Percentiles rank a stretch among this genome's conserved stretches.
phyloP scores from a whole-genome alignment of 2,329 filamentous ascomycete genomes.

The Aspergillus candidus region DNA sequence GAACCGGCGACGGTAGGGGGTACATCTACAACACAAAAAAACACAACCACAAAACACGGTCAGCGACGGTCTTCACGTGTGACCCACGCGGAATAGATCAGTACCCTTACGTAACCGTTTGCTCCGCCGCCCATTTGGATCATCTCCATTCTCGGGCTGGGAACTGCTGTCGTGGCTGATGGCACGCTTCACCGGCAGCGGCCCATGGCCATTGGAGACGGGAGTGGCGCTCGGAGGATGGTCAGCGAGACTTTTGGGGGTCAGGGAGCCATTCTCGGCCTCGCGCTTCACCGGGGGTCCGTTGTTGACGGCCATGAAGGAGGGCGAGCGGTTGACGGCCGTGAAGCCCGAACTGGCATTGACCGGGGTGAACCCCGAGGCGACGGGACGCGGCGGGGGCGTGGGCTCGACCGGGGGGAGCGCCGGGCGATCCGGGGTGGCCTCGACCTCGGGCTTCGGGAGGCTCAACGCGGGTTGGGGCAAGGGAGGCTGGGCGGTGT shows the following conservation, averaged over 20 bases:
- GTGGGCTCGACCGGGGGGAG: conserved; percentile 32
- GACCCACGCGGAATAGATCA: conserved; percentile 1
- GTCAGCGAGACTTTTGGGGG: conserved; percentile 59
- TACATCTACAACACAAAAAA: conserved; percentile 32
- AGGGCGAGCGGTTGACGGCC: conserved; percentile 50
- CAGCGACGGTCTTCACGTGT: too few relatives aligned
- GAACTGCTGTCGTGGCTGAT: conserved; percentile 54
- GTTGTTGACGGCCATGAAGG: conserved; percentile 39
- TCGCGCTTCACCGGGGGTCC: conserved; percentile 45
- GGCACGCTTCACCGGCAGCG: conserved; percentile 68
- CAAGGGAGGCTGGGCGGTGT: conserved; percentile 42
- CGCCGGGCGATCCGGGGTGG: conserved; percentile 28
- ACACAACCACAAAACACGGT: not conserved
- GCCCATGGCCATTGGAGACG: conserved; percentile 45
- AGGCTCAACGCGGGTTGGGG: conserved; percentile 63
- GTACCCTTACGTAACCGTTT: conserved; percentile 86
- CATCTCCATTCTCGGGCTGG: conserved; percentile 48
- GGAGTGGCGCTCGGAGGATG: conserved; percentile 55
- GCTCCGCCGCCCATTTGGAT: conserved; percentile 70
- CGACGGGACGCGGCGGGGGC: conserved; percentile 31
- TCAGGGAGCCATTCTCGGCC: conserved; percentile 52
- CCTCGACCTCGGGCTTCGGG: conserved; percentile 37
- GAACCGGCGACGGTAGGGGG: conserved; percentile 82
- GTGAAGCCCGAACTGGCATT: conserved; percentile 57
- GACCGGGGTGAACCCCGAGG: conserved; percentile 63